Percentiles rank a stretch among this genome's conserved stretches.
Evolutionary conservation across 257 asterid species (phyloP).

Genomic region (Jacaranda copaia): DNA sequence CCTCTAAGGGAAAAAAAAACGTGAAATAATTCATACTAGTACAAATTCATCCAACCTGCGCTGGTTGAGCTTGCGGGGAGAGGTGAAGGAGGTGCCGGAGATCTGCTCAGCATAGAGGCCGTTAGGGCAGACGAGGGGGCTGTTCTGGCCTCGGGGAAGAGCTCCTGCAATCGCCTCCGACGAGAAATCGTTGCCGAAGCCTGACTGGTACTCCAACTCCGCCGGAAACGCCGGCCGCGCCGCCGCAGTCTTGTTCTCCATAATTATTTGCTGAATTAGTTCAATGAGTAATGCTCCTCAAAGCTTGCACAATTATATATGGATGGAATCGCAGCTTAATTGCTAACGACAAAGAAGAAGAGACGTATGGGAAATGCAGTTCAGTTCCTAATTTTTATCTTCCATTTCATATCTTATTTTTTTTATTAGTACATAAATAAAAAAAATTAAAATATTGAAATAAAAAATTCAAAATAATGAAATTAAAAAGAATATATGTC

Average conservation of each 20-base stretch:
- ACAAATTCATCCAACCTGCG: slow-evolving; percentile 58
- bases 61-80: slow-evolving; percentile 90
- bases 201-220: slow-evolving; percentile 70
- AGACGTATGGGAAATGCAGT: slow-evolving; percentile 15
- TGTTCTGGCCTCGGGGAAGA: slow-evolving; percentile 84
- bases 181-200: slow-evolving; percentile 84
- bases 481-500: no score
- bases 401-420: no score
- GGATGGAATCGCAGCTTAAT: neutral
- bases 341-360: neutral
- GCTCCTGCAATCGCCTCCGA: slow-evolving; percentile 93
- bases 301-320: neutral
- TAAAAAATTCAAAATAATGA: no score
- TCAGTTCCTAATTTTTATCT: no score
- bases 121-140: slow-evolving; percentile 81
- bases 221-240: slow-evolving; percentile 43
- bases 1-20: neutral
- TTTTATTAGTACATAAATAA: no score
- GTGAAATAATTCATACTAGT: neutral
- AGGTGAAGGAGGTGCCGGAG: slow-evolving; percentile 96
- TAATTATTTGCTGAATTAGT: slow-evolving; percentile 3
- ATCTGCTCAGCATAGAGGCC: slow-evolving; percentile 98
- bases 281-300: neutral
- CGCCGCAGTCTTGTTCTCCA: slow-evolving; percentile 42
- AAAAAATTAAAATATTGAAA: no score